Evolutionary conservation across 2,329 filamentous ascomycete species (phyloP).

Genomic region (Trichoderma sp.): DNA sequence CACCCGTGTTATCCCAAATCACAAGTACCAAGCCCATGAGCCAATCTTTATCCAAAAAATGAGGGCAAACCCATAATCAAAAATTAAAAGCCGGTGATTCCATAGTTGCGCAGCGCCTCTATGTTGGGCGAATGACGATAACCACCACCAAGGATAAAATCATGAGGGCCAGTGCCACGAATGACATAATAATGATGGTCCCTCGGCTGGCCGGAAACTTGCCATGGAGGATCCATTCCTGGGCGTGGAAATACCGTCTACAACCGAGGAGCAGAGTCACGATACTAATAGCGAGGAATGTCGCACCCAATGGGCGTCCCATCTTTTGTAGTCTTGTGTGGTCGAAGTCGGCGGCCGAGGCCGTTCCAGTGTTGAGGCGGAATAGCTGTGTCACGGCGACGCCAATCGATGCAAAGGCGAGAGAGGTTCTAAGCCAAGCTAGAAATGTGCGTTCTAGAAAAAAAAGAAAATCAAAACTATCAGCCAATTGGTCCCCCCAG

Average conservation of each 20-base stretch:
- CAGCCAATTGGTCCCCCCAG: neutral
- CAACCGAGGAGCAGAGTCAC: conserved; percentile 73
- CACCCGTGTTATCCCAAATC: neutral
- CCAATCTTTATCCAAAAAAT: neutral
- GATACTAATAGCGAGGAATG: conserved; percentile 74
- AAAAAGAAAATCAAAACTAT: neutral
- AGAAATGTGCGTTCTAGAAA: conserved; percentile 73
- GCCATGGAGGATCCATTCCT: conserved; percentile 75
- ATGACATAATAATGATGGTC: conserved; percentile 66
- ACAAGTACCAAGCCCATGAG: neutral
- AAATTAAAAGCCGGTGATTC: neutral
- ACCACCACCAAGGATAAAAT: conserved; percentile 58
- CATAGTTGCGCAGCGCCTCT: neutral
- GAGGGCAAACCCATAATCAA: neutral
- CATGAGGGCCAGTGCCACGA: conserved; percentile 63
- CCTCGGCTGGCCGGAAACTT: conserved; percentile 78
- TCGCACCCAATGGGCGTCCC: conserved; percentile 71
- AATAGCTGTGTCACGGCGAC: conserved; percentile 83
- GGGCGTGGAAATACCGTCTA: conserved; percentile 72
- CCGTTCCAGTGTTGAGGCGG: conserved; percentile 65
- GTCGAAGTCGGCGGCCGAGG: conserved; percentile 28
- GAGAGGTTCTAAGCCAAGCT: conserved; percentile 78
- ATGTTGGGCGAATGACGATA: conserved; percentile 48
- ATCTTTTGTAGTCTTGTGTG: conserved; percentile 55
- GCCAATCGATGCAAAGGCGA: conserved; percentile 78